Evolutionary conservation across 1,139 yeast species (phyloP).

Genomic region (Casaregolazyma lundiana): DNA sequence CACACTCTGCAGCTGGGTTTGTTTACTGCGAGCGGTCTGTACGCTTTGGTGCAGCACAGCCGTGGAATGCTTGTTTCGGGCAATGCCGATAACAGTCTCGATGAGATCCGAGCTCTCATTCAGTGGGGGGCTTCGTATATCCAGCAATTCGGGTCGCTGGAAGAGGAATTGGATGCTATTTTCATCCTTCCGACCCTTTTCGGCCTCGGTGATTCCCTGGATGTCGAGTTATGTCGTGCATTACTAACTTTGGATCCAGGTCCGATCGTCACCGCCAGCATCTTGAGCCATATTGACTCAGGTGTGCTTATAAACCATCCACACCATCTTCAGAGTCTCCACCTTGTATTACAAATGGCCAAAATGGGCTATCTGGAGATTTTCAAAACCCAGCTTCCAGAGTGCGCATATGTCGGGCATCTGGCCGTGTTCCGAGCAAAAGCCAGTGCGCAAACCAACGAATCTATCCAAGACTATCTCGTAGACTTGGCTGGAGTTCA

Average conservation of each 20-base stretch:
- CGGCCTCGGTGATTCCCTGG: background rate
- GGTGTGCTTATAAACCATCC: background rate
- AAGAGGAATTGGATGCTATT: background rate
- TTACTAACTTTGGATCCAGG: background rate
- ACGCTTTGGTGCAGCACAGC: constrained; percentile 22
- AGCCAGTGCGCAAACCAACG: background rate
- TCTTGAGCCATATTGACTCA: background rate
- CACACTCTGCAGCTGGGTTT: constrained; percentile 19
- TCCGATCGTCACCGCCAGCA: background rate
- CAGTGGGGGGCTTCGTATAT: background rate
- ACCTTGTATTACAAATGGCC: background rate
- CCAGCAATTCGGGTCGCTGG: background rate
- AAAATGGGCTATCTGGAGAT: background rate
- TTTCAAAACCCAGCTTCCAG: background rate
- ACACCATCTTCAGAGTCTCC: background rate
- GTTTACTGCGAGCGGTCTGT: constrained; percentile 31
- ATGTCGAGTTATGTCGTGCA: background rate
- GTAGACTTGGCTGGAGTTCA: background rate
- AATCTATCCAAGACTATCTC: background rate
- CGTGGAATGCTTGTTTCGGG: background rate
- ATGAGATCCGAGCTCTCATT: background rate
- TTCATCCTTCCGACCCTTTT: background rate
- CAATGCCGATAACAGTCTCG: background rate
- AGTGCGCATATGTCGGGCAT: background rate
- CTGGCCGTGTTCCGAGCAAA: background rate